Evolutionary conservation across 140 eudicot genomes (phyloP).

Genomic region (Bidens hawaiensis): DNA sequence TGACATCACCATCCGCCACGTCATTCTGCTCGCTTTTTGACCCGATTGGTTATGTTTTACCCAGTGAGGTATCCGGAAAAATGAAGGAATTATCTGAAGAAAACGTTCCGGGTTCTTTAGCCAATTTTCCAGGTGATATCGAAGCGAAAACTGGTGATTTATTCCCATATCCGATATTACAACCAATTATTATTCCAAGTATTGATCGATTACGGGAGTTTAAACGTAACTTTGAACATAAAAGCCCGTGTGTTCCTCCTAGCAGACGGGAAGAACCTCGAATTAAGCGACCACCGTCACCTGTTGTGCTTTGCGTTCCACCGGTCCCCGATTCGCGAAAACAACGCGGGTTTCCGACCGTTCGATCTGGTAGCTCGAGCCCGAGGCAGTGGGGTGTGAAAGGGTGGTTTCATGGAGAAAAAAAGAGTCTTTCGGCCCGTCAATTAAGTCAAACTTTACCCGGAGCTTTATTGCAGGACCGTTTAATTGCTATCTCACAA

Average conservation of each 20-base stretch:
- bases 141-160: slow-evolving; percentile 75
- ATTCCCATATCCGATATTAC: slow-evolving; percentile 73
- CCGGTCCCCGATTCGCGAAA: slow-evolving; percentile 79
- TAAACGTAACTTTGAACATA: slow-evolving; percentile 64
- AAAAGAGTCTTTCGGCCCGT: slow-evolving; percentile 70
- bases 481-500: slow-evolving; percentile 80
- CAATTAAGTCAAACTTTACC: slow-evolving; percentile 68
- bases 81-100: slow-evolving; percentile 61
- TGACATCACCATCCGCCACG: slow-evolving; percentile 84
- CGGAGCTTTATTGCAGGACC: slow-evolving; percentile 80
- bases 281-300: slow-evolving; percentile 91
- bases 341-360: slow-evolving; percentile 91
- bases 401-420: slow-evolving; percentile 95
- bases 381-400: slow-evolving; percentile 95
- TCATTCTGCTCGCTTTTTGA: slow-evolving; percentile 93
- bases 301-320: slow-evolving; percentile 96
- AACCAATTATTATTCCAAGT: slow-evolving; percentile 85
- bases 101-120: slow-evolving; percentile 51
- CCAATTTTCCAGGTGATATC: slow-evolving; percentile 58
- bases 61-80: slow-evolving; percentile 55
- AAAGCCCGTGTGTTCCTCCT: slow-evolving; percentile 88
- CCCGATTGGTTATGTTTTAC: slow-evolving; percentile 74
- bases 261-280: slow-evolving; percentile 79
- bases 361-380: slow-evolving; percentile 98
- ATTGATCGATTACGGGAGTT: slow-evolving; percentile 78